These are phyloP conservation scores for Triticum urartu DNA, from an alignment of 176 grass and related monocot species.

Conservation along the genomic window DNA sequence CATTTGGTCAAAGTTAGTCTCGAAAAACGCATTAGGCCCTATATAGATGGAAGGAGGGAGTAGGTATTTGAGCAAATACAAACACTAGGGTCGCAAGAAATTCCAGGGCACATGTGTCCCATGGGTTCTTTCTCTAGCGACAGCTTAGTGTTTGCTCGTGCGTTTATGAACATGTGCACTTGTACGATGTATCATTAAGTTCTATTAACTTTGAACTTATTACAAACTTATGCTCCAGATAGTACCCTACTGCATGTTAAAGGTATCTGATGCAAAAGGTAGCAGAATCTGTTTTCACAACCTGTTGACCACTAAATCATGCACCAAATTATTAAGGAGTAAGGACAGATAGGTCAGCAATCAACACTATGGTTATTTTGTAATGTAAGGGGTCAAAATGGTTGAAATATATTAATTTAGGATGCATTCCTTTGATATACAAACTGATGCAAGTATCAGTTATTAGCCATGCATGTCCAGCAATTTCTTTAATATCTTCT, in stretches of 20 bases:
- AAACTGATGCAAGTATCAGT: background rate
- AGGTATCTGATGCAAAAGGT: background rate
- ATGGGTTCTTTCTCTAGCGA: background rate
- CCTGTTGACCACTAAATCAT: constrained; percentile 18
- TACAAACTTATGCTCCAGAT: background rate
- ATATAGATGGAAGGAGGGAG: too few relatives aligned
- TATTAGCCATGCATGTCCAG: background rate
- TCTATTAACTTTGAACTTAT: constrained; percentile 11
- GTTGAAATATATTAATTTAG: constrained; percentile 8
- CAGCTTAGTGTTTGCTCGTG: background rate
- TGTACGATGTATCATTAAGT: background rate
- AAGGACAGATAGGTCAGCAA: background rate
- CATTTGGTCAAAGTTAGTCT: too few relatives aligned
- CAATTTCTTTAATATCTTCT: background rate
- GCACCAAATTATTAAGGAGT: constrained; percentile 7
- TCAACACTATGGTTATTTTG: background rate
- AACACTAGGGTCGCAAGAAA: background rate
- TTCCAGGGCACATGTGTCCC: background rate
- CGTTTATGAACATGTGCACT: background rate
- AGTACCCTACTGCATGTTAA: background rate
- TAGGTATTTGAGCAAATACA: too few relatives aligned
- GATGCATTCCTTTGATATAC: background rate
- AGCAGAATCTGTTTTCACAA: background rate
- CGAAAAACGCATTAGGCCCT: too few relatives aligned
- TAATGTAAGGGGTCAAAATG: background rate